Evolutionary conservation across 1,284 basidiomycete genomes (phyloP), one percentile per base, ranked within the genome.

Genomic region (Leccinum subrobustum): DNA sequence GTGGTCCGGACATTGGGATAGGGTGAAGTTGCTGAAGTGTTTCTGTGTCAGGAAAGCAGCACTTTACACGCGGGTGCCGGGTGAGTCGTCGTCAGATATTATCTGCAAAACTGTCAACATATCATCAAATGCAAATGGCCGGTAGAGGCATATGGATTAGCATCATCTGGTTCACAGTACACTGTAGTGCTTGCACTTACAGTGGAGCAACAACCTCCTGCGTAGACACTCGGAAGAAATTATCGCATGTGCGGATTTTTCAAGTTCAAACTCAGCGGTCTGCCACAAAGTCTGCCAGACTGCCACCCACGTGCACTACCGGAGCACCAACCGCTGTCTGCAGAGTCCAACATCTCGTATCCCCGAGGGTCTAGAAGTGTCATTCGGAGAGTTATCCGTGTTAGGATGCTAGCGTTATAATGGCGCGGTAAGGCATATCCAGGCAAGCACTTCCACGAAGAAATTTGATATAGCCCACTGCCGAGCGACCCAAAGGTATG

Each of bases 1-100:
- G 67, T 44, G 59, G 60, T 42, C 25, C 57, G 35, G 68, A 67
- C 68, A 67, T 67, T 50, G 14, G 8, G 47, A 12, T n/a, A 42
- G 42, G 42, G 9, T 35, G 33, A 35, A 35, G 33, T 35, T 35
- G 14, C 33, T 35, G 39, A 44, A 4, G 39, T 44, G 11, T 42
- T 4, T 42, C 18, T 44, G 18, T 44, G n/a, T 11, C 42, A 18
- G 9, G 42, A 44, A n/a, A 44, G 1, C 4, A n/a, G 8, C 39
- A 42, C 39, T 42, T 42, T n/a, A 5, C n/a, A 42, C 39, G 20
- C 20, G 20, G n/a, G n/a, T 42, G 39, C n/a, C 39, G 1, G 18
- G 42, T 18, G 42, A 44, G 18, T 11, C 18, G n/a, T 39, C 4
- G 18, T 20, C 42, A 44, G 42, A 11, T 44, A 20, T 18, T 44